Percentiles rank a stretch among this genome's conserved stretches.
These are phyloP conservation scores for Lantana camara DNA, from an alignment of 257 asterid species.

Conservation along the genomic window DNA sequence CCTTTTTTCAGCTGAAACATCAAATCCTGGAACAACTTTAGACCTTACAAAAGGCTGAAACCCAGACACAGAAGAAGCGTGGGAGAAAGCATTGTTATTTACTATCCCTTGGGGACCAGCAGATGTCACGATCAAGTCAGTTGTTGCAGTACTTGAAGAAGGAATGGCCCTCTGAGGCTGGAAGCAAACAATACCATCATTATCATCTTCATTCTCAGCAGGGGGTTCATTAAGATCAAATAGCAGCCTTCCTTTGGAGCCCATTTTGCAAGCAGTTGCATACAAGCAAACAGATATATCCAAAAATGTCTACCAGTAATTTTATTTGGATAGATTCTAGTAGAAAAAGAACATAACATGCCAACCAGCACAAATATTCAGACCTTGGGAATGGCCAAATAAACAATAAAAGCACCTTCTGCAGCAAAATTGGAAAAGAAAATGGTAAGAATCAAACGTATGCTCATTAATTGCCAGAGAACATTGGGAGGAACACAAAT, in stretches of 20 bases:
- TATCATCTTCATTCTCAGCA: slow-evolving; percentile 76
- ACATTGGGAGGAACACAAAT: slow-evolving; percentile 16
- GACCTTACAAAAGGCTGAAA: slow-evolving; percentile 94
- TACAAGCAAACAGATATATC: slow-evolving; percentile 50
- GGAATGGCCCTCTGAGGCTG: slow-evolving; percentile 96
- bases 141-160: slow-evolving; percentile 65
- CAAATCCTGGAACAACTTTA: slow-evolving; percentile 50
- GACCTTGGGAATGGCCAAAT: slow-evolving; percentile 39
- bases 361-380: slow-evolving; percentile 47
- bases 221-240: slow-evolving; percentile 99
- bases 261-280: slow-evolving; percentile 81
- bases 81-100: slow-evolving; percentile 90
- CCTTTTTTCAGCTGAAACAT: slow-evolving; percentile 38
- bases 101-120: slow-evolving; percentile 73
- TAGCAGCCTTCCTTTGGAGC: slow-evolving; percentile 87
- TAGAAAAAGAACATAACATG: slow-evolving; percentile 52
- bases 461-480: slow-evolving; percentile 14
- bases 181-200: slow-evolving; percentile 58
- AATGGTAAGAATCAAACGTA: slow-evolving; percentile 32
- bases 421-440: slow-evolving; percentile 34
- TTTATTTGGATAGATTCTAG: slow-evolving; percentile 44
- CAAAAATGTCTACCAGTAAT: slow-evolving; percentile 41
- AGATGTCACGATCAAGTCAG: slow-evolving; percentile 63
- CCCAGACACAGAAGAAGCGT: slow-evolving; percentile 92
- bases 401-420: slow-evolving; percentile 37